These are phyloP conservation scores for Tripidium arundinaceum DNA, from an alignment of 202 grass and related monocot species.

Conservation along the genomic window DNA sequence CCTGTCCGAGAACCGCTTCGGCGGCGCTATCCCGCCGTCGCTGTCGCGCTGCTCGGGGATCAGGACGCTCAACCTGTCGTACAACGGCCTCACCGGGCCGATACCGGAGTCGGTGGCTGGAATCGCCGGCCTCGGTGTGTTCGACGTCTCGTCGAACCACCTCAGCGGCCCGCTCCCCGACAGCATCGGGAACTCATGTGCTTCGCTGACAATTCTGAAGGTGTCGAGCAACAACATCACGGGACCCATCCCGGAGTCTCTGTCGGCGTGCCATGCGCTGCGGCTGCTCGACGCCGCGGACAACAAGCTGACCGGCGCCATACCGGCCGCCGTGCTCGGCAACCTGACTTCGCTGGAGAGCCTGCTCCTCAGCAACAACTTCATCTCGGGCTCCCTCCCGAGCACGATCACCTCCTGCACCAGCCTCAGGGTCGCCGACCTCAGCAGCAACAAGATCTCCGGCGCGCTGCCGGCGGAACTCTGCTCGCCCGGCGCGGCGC, in stretches of 20 bases:
- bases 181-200: slow-evolving; percentile 45
- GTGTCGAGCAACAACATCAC: slow-evolving; percentile 75
- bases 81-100: slow-evolving; percentile 50
- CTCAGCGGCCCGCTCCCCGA: slow-evolving; percentile 49
- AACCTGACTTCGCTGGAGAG: slow-evolving; percentile 56
- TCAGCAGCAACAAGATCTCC: slow-evolving; percentile 75
- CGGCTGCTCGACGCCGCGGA: slow-evolving; percentile 61
- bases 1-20: slow-evolving; percentile 56
- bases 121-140: slow-evolving; percentile 42
- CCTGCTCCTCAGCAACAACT: slow-evolving; percentile 73
- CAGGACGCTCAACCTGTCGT: slow-evolving; percentile 68
- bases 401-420: slow-evolving; percentile 43
- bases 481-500: slow-evolving; percentile 40
- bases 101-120: slow-evolving; percentile 41
- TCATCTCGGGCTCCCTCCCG: slow-evolving; percentile 67
- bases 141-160: slow-evolving; percentile 72
- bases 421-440: slow-evolving; percentile 54
- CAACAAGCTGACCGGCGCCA: slow-evolving; percentile 56
- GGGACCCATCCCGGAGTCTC: slow-evolving; percentile 51
- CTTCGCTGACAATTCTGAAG: slow-evolving; percentile 42
- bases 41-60: slow-evolving; percentile 41
- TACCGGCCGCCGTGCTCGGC: slow-evolving; percentile 45
- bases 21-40: slow-evolving; percentile 45
- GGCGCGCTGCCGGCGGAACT: slow-evolving; percentile 43
- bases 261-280: slow-evolving; percentile 59